A percentile compares a stretch with the other conserved stretches of the same genome.
These are phyloP conservation scores for Crithidia expoeki DNA, from an alignment of 208 protist genomes.

Conservation along the genomic window DNA sequence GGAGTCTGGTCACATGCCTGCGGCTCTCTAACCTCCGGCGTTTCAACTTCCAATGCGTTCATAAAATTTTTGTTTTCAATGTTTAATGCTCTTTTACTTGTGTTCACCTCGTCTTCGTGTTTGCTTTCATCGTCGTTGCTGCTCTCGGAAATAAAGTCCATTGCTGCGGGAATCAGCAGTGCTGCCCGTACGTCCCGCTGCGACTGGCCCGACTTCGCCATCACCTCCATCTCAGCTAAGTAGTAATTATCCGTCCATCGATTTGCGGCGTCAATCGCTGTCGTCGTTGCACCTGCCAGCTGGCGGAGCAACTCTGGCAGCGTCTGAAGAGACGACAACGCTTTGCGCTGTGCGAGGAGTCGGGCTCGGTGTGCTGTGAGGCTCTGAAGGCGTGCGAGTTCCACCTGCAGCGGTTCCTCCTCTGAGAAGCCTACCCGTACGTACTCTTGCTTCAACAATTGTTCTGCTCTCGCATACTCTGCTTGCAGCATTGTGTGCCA, in stretches of 20 bases:
- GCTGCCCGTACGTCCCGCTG: slow-evolving; percentile 43
- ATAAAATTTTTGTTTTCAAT: not conserved
- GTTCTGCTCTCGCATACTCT: not conserved
- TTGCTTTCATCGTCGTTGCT: not conserved
- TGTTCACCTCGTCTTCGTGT: not conserved
- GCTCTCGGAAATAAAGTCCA: slow-evolving; percentile 54
- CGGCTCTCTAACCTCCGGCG: too few species aligned
- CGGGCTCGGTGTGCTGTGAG: slow-evolving; percentile 13
- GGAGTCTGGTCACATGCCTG: too few species aligned
- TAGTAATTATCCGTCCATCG: slow-evolving; percentile 88
- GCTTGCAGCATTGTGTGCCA: not conserved
- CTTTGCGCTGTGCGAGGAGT: slow-evolving; percentile 17
- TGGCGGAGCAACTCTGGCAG: slow-evolving; percentile 29
- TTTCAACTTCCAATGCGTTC: too few species aligned
- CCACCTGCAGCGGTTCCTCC: not conserved
- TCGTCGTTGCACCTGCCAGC: slow-evolving; percentile 30
- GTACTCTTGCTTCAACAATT: not conserved
- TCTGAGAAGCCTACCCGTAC: slow-evolving; percentile 4
- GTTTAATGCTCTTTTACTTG: too few species aligned
- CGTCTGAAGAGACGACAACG: not conserved
- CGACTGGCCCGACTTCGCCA: slow-evolving; percentile 33
- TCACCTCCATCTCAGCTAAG: slow-evolving; percentile 63
- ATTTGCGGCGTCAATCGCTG: slow-evolving; percentile 66
- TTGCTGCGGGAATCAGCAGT: slow-evolving; percentile 47
- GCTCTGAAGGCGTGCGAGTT: not conserved